These are phyloP conservation scores for Theobroma cacao DNA, from an alignment of 345 rosid species.

Conservation along the genomic window DNA sequence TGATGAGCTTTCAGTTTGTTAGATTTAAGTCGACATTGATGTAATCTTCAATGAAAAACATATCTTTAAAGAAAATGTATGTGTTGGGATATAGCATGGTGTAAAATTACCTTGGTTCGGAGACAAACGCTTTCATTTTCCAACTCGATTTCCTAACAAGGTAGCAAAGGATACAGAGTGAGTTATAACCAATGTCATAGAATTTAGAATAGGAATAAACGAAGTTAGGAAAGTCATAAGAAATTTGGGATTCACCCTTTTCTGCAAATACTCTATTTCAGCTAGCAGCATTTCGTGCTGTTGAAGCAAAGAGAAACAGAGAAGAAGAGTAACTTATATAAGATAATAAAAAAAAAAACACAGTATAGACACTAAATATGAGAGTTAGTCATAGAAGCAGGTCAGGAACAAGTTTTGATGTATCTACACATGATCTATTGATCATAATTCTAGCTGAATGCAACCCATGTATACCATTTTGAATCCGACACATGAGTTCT, in stretches of 20 bases:
- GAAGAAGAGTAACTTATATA: not conserved
- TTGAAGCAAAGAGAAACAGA: conserved; percentile 11
- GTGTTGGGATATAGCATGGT: not conserved
- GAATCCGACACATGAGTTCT: too few relatives aligned
- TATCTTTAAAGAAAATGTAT: too few relatives aligned
- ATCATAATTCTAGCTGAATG: too few relatives aligned
- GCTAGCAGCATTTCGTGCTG: conserved; percentile 96
- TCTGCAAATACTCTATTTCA: conserved; percentile 88
- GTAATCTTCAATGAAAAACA: too few relatives aligned
- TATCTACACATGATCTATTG: too few relatives aligned
- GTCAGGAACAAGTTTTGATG: too few relatives aligned
- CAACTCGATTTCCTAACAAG: conserved; percentile 76
- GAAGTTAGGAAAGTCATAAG: not conserved
- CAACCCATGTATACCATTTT: too few relatives aligned
- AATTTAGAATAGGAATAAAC: not conserved
- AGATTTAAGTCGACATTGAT: too few relatives aligned
- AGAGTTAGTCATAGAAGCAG: too few relatives aligned
- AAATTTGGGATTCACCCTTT: conserved; percentile 51
- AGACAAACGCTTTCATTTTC: conserved; percentile 83
- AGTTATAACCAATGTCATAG: not conserved
- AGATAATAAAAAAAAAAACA: not conserved
- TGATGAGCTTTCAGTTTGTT: too few relatives aligned
- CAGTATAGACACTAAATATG: too few relatives aligned
- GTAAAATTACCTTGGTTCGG: conserved; percentile 60
- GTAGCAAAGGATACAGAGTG: not conserved